Conservation (phyloP, 2,329 filamentous ascomycete species). For the Nothomitra cinnamomea region DNA sequence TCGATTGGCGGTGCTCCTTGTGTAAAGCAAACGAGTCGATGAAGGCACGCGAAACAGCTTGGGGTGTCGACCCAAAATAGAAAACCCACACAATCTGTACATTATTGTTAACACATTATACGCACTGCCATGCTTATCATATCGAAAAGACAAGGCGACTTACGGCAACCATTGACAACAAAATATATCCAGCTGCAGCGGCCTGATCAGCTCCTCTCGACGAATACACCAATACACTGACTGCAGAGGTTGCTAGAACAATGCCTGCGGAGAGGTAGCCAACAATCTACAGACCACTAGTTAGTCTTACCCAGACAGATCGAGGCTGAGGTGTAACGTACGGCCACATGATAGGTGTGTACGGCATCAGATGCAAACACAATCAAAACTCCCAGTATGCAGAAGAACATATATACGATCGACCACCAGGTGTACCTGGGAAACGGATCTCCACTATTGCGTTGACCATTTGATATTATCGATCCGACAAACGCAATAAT, state of each 20-base stretch:
- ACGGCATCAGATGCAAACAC: conserved; percentile 73
- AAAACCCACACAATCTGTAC: conserved; percentile 93
- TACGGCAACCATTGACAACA: conserved; percentile 85
- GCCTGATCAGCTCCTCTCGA: conserved; percentile 60
- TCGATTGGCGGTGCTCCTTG: conserved; percentile 53
- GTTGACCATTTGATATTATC: conserved; percentile 46
- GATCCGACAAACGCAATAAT: conserved; percentile 79
- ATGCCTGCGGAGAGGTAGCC: conserved; percentile 73
- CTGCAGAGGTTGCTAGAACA: conserved; percentile 68
- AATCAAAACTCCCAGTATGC: conserved; percentile 62
- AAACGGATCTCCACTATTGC: conserved; percentile 32
- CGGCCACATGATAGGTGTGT: conserved; percentile 78
- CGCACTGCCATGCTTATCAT: neutral
- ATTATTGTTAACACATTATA: conserved; percentile 1
- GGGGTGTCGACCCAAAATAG: conserved; percentile 89
- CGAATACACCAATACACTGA: conserved; percentile 74
- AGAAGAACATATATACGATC: conserved; percentile 67
- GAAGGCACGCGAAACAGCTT: conserved; percentile 70
- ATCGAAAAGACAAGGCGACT: conserved; percentile 20
- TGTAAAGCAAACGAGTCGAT: conserved; percentile 90
- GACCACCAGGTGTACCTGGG: conserved; percentile 91
- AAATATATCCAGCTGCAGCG: conserved; percentile 79
- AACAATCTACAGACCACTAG: conserved; percentile 40
- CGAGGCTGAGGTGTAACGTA: conserved; percentile 22
- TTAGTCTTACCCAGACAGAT: conserved; percentile 14